These are phyloP conservation scores for Talaromyces sp. DNA, from an alignment of 2,329 filamentous ascomycete species.

Conservation along the genomic window DNA sequence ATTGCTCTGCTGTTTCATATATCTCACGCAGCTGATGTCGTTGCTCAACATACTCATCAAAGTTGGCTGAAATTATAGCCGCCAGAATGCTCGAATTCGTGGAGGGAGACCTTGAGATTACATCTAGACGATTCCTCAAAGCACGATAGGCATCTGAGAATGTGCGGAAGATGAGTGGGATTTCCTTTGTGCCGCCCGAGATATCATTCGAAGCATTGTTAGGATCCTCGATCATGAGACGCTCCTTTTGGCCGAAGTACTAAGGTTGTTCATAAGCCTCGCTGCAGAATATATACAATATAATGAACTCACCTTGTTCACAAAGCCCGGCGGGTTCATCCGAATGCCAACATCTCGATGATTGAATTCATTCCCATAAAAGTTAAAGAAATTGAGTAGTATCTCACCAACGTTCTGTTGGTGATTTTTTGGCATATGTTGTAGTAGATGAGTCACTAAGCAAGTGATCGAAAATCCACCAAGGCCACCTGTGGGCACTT, in stretches of 20 bases:
- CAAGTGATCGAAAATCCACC: constrained; percentile 95
- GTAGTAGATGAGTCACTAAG: constrained; percentile 84
- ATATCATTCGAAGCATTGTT: constrained; percentile 87
- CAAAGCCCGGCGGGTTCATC: constrained; percentile 72
- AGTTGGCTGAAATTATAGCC: constrained; percentile 75
- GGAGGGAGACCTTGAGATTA: constrained; percentile 50
- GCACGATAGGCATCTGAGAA: constrained; percentile 68
- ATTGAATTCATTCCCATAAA: constrained; percentile 84
- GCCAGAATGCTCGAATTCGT: constrained; percentile 64
- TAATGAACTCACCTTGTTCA: constrained; percentile 66
- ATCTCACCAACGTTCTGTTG: constrained; percentile 75
- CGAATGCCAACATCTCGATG: constrained; percentile 71
- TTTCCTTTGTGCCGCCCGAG: constrained; percentile 78
- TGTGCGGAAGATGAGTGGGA: constrained; percentile 64
- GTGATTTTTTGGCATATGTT: constrained; percentile 73
- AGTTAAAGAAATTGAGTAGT: constrained; percentile 83
- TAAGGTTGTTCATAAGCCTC: constrained; percentile 37
- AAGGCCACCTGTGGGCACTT: constrained; percentile 86
- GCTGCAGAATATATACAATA: background rate
- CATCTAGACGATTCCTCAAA: constrained; percentile 51
- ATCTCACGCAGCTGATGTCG: constrained; percentile 63
- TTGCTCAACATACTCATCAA: constrained; percentile 71
- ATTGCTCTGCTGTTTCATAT: constrained; percentile 47
- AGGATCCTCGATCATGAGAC: constrained; percentile 88
- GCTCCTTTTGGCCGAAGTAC: constrained; percentile 60